These are phyloP conservation scores for Phoma herbarum DNA, from an alignment of 2,329 filamentous ascomycete species.

Conservation along the genomic window DNA sequence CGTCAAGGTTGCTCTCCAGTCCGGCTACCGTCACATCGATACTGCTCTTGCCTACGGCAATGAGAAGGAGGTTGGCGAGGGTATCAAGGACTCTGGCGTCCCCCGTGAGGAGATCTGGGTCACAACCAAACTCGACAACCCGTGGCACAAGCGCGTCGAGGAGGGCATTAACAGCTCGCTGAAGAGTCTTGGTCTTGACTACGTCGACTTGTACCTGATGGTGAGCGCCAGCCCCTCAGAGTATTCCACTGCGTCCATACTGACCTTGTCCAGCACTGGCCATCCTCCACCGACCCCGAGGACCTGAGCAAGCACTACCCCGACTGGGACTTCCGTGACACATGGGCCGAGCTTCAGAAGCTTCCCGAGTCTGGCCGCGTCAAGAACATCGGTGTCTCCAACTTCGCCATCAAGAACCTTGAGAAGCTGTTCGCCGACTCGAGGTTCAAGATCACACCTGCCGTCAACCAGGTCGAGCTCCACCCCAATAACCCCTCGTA, in stretches of 20 bases:
- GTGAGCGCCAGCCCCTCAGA: conserved; percentile 27
- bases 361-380: conserved; percentile 74
- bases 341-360: conserved; percentile 77
- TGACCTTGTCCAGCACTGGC: conserved; percentile 61
- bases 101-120: conserved; percentile 75
- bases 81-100: conserved; percentile 72
- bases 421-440: conserved; percentile 75
- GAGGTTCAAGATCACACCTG: conserved; percentile 68
- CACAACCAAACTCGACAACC: conserved; percentile 85
- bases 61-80: conserved; percentile 75
- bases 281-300: conserved; percentile 68
- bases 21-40: conserved; percentile 79
- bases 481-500: conserved; percentile 81
- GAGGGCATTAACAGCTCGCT: conserved; percentile 68
- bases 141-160: conserved; percentile 71
- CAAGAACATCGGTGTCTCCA: conserved; percentile 83
- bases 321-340: conserved; percentile 85
- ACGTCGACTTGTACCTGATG: conserved; percentile 75
- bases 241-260: neutral
- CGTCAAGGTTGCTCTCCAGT: conserved; percentile 72
- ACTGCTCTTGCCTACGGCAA: conserved; percentile 82
- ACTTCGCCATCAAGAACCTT: conserved; percentile 83
- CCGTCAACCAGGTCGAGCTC: conserved; percentile 84
- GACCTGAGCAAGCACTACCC: conserved; percentile 72
- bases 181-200: conserved; percentile 69